Percentiles rank a stretch among this genome's conserved stretches.
phyloP scores from a whole-genome alignment of 305 asterid genomes.

The Nicotiana rustica region DNA sequence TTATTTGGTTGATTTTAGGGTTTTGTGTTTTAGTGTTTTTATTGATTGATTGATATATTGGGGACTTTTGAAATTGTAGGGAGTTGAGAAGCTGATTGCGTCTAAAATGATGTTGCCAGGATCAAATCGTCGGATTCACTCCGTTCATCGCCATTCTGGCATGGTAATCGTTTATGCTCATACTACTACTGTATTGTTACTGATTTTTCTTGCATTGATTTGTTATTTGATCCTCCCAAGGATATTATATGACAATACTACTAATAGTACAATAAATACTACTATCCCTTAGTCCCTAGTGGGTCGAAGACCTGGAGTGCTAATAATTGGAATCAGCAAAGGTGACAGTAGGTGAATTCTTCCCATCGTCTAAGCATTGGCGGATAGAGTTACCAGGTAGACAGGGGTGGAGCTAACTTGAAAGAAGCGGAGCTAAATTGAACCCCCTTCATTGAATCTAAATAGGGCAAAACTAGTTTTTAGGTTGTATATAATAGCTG shows the following conservation, averaged over 20 bases:
- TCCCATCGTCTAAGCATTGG: not conserved
- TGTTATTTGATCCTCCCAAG: not conserved
- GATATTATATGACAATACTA: not conserved
- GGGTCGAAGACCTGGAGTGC: not conserved
- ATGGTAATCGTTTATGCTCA: conserved; percentile 55
- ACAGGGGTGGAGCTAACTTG: too few species aligned
- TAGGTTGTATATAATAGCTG: too few species aligned
- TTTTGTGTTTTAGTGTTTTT: conserved; percentile 29
- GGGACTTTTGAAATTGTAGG: conserved; percentile 48
- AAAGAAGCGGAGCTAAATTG: too few species aligned
- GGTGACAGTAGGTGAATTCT: not conserved
- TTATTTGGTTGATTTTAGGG: conserved; percentile 28
- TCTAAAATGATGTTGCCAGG: conserved; percentile 97
- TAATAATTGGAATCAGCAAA: not conserved
- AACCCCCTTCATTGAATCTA: too few species aligned
- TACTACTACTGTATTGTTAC: not conserved
- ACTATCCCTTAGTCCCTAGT: not conserved
- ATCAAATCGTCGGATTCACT: conserved; percentile 90
- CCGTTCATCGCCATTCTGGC: conserved; percentile 95
- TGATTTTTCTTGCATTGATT: not conserved
- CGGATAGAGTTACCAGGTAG: not conserved
- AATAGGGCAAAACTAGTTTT: too few species aligned
- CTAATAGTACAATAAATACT: not conserved
- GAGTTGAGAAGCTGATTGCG: conserved; percentile 97
- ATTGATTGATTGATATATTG: conserved; percentile 11